Evolutionary conservation across 495 filamentous ascomycete species (phyloP), one percentile per base, ranked within the genome.

Genomic region (Gamarada debralockiae): DNA sequence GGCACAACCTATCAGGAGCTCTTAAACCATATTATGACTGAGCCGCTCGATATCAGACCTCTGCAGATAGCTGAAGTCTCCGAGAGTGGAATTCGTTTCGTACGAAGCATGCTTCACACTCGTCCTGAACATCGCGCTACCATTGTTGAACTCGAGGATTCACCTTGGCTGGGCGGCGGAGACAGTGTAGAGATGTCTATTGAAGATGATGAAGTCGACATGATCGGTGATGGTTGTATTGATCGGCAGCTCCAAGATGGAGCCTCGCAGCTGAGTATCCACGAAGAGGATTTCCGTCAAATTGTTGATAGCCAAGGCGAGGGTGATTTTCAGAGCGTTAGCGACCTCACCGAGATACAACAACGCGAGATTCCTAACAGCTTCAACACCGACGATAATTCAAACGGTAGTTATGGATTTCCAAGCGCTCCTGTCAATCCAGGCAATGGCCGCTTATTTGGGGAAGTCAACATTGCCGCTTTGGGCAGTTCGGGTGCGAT

Each of bases 11-110:
- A 78, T 60, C 73, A 71, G 4, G 73, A 84, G 36, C 87, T 96
- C 70, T 77, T 95, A n/a, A 74, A 88, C 43, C 85, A 77, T 34
- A 92, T 97, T 57, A 92, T 96, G 85, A 85, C 80, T 17, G 78
- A 71, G 17, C 73, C 80, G 0, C 67, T 90, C 10, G 78, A 95
- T 60, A 75, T 74, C 13, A 64, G 70, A 20, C 77, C 84, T 2
- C 73, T 96, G 23, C 57, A 71, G 2, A 52, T 67, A 12, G 70
- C 59, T 3, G 73, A 73, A 2, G 70, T 95, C 10, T 90, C 89
- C 0, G 69, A 76, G 17, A 61, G 70, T 3, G 85, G 84, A 3
- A 77, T 92, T 24, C 77, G 89, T 49, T 87, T 95, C 48, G 69
- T 97, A n/a, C 57, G 69, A 10, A 69, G 70, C n/a, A 89, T 95